These are phyloP conservation scores for Centaurea solstitialis DNA, from an alignment of 129 eudicot species.

Conservation along the genomic window DNA sequence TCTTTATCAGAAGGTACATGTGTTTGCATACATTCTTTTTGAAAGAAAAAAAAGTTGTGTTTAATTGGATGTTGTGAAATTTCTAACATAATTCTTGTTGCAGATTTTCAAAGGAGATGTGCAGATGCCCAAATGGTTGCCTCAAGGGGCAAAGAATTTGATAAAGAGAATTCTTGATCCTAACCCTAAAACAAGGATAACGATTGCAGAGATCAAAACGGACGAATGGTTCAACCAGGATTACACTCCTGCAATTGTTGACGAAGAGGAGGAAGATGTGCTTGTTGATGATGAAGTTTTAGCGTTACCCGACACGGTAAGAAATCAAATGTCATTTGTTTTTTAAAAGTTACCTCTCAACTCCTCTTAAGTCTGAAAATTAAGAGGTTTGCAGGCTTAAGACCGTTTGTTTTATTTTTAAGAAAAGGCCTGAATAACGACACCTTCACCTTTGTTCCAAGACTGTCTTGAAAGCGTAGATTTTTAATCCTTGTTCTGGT, in stretches of 20 bases:
- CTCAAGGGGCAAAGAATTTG: constrained; percentile 65
- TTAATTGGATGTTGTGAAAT: not conserved
- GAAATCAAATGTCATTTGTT: not conserved
- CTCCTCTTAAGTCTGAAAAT: too few species aligned
- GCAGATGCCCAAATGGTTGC: constrained; percentile 91
- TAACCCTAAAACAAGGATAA: constrained; percentile 55
- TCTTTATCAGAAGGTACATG: constrained; percentile 81
- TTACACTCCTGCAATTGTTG: constrained; percentile 55
- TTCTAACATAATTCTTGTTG: constrained; percentile 7
- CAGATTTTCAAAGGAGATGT: constrained; percentile 88
- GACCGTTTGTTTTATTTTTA: too few species aligned
- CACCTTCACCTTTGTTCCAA: not conserved
- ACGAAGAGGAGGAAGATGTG: constrained; percentile 49
- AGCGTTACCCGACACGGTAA: constrained; percentile 43
- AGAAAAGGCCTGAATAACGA: too few species aligned
- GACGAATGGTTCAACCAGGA: constrained; percentile 70
- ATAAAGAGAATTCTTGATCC: constrained; percentile 76
- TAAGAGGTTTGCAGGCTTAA: too few species aligned
- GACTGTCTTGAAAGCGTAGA: not conserved
- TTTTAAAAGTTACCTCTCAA: too few species aligned
- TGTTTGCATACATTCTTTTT: not conserved
- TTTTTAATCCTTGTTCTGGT: not conserved
- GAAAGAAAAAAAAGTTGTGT: not conserved
- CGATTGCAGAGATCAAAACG: constrained; percentile 51
- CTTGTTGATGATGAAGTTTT: constrained; percentile 54